Evolutionary conservation across 805 yeast genomes (phyloP), one percentile per base, ranked within the genome.

Genomic region (Zygoascus flipseniorum): DNA sequence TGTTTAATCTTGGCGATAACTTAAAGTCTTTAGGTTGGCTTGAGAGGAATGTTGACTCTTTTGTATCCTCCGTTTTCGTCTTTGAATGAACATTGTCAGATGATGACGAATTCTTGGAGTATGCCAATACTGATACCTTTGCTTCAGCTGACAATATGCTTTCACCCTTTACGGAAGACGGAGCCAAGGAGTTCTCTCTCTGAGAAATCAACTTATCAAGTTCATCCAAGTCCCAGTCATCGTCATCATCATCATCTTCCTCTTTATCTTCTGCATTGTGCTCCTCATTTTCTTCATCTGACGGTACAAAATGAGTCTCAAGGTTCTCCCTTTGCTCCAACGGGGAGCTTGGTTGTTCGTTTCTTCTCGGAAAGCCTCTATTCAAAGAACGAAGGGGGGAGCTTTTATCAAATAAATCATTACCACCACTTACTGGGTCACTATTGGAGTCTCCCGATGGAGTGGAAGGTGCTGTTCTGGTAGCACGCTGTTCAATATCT

Each of bases 211-310:
- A 43, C 18, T 43, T 47, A 20, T 53, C 52, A 13, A 53, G 23
- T 26, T 48, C 50, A 13, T 14, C 41, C 31, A 53, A 43, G n/a
- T 53, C 55, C 19, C 54, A 31, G 41, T 51, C 54, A n/a, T 37
- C 48, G 19, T 32, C 32, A n/a, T 43, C 20, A 18, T 19, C 26
- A 2, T 42, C 48, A 35, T 20, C 11, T 8, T 42, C 9, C 16
- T 37, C 31, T 5, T 35, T 20, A n/a, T 14, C 19, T 16, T 35
- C 41, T 9, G 31, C 43, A 5, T 2, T 2, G 13, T 14, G 2
- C 14, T 16, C 10, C 18, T 48, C 26, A 20, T 46, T 48, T 11
- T 16, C 52, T 18, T n/a, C 2, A n/a, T 52, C 31, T 35, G 39
- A 35, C 16, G 39, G 16, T n/a, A 35, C 2, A 13, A 35, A 35